Base-by-base conservation (phyloP, 345 rosid species). In the Acer campestre region DNA sequence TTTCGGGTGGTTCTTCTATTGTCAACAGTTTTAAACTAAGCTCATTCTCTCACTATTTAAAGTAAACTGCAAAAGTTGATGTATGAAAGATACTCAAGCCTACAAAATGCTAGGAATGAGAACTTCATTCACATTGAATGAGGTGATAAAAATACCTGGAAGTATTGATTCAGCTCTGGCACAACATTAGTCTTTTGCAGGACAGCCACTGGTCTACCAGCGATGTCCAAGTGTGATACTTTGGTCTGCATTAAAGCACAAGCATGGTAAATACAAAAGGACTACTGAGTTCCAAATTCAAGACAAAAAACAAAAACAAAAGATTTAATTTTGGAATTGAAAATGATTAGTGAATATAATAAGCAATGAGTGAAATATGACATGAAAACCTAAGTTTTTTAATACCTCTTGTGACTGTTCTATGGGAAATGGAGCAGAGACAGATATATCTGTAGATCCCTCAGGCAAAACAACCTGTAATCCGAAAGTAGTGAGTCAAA, bases 391-490 rank as follows among this genome's bases (percentile, higher is more conserved):
- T 38, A 56, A 79, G 75, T 66, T 63, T 16, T 71, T 22, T 20
- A 76, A 67, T 89, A 97, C 99, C 97, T 96, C 98, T 88, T 87
- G 82, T 76, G 84, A 82, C 73, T 92, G 94, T 71, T 87, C 84
- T 63, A 90, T 88, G 20, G 88, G 85, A 80, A 96, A 96, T 71
- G 99, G 97, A 73, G 90, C 84, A 77, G 90, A 87, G 79, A 88
- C 88, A 68, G 93, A 87, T 67, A 89, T 75, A 83, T 88, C 93
- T 49, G 72, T 70, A 14, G 98, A 92, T 5, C 97, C 97, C 84
- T 96, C 98, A 0, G 98, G 99, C 88, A 96, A 84, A 81, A 96
- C 98, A 75, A 96, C 95, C 98, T 96, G 88, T 71, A 78, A 67
- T 27, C 22, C 48, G 70, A 71, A 78, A 48, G 35, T 40, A 55